A percentile compares a stretch with the other conserved stretches of the same genome.
Evolutionary conservation across 176 grass and related monocot genomes (phyloP).

Genomic region (Carex pumila): DNA sequence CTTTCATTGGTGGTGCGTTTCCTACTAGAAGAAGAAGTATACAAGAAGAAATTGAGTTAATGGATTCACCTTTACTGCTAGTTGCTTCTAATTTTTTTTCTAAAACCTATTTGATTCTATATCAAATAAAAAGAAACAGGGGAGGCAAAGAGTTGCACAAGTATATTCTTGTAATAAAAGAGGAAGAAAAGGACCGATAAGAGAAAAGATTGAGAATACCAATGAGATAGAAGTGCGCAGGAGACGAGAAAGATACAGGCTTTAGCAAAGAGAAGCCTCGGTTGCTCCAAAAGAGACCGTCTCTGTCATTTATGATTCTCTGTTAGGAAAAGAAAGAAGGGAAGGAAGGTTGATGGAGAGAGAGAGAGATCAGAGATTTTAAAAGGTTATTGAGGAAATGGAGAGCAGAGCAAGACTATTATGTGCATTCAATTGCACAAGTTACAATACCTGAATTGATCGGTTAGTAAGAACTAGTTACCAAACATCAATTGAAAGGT

Average conservation of each 20-base stretch:
- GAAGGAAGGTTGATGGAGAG: neutral
- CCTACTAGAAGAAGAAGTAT: neutral
- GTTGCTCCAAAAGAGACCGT: conserved; percentile 11
- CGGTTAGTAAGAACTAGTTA: too few species aligned
- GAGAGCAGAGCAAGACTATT: neutral
- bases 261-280: conserved; percentile 11
- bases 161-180: neutral
- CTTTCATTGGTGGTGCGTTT: conserved; percentile 3
- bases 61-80: neutral
- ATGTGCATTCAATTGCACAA: neutral
- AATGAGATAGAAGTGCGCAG: neutral
- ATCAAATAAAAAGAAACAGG: neutral
- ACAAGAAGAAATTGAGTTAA: neutral
- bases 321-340: neutral
- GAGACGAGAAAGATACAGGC: conserved; percentile 18
- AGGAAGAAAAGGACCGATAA: neutral
- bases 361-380: conserved; percentile 2
- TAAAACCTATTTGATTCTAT: neutral
- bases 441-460: neutral
- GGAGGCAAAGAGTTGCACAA: neutral
- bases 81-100: neutral
- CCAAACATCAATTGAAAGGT: too few species aligned
- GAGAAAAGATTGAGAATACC: conserved; percentile 12
- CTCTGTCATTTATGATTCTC: conserved; percentile 12
- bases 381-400: neutral